Evolutionary conservation across 306 rosid genomes (phyloP), one percentile per base, ranked within the genome.

Genomic region (Quercus dentata): DNA sequence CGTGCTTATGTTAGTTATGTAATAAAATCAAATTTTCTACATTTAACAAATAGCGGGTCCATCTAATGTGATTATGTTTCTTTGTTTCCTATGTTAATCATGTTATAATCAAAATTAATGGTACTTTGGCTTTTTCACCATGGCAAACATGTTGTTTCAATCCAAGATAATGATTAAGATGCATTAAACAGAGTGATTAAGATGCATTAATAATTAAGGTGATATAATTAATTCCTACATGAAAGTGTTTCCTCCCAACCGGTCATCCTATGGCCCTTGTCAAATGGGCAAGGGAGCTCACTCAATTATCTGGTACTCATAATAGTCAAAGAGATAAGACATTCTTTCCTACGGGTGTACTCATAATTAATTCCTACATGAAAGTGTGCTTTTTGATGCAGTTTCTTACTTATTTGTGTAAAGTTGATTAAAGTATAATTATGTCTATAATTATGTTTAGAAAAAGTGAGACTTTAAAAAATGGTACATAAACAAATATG

Each of bases 31-130:
- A 59, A 30, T 58, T 19, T 54, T 28, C 52, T 19, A 28, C 11
- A 20, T 21, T 19, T 52, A 51, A 51, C 73, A 71, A 71, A 57
- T 55, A 44, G 83, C 75, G 76, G 80, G 77, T 75, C 64, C 78
- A 33, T 21, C 44, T 70, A 78, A 19, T 62, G 80, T 69, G 80
- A 79, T 70, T 59, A 83, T 70, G 83, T 78, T 83, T 83, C 75
- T 76, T 51, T 79, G 86, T 75, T 74, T 83, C 74, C 80, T 69
- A 79, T 83, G 75, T 12, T 74, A 69, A 83, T 70, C 74, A 51
- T 51, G 31, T 52, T 18, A 54, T 68, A 35, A 35, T 67, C 61
- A 73, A 73, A 67, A 69, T 58, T 31, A 51, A 73, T 52, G 76
- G 64, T 72, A 56, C 49, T 35, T 62, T 19, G 28, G 56, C 62